Base-by-base conservation (phyloP, 2,329 filamentous ascomycete genomes). In the Stagonosporopsis tanaceti region DNA sequence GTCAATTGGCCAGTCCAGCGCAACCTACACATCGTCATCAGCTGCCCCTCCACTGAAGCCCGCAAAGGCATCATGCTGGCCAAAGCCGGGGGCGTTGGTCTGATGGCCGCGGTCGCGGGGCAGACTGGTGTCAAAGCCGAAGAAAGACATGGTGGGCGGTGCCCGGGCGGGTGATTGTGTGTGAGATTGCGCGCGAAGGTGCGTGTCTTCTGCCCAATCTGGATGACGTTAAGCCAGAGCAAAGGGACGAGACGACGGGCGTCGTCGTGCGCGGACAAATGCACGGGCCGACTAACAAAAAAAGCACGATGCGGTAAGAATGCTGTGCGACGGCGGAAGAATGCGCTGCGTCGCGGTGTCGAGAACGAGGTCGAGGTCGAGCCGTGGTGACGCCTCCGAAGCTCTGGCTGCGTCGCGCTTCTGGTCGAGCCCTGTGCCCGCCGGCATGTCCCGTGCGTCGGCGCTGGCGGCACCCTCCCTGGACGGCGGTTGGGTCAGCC, bases 21-120 rank as follows among this genome's bases (percentile, higher is more conserved):
- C 59, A 44, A 75, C 82, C 75, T 80, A 87, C 82, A 79, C 82
- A 73, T 88, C 85, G 66, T 89, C 86, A 57, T 89, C 85, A 58
- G 71, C 78, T 65, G 77, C 76, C 64, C 79, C 76, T 69, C 80
- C 84, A 68, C 90, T 88, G 55, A 97, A 86, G 57, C 90, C 89
- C 64, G 91, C 92, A 77, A 98, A 98, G 37, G 94, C 92, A 78
- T 99, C 93, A 67, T 90, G 85, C 75, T 93, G 89, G 68, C 92
- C 89, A 79, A 98, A 98, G 72, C 93, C 92, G 50, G 90, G 87
- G 35, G 88, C 89, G 52, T 84, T 82, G 68, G 82, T 79, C 68
- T 90, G 87, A 73, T 93, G 90, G 66, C 85, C 81, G 51, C 78
- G 77, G 76, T 88, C 86, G 73, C 83, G 80, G 47, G 87, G 87